A percentile compares a stretch with the other conserved stretches of the same genome.
Conservation (phyloP, 192 early-diverging fungal species). For the Rhizophagus sp. region DNA sequence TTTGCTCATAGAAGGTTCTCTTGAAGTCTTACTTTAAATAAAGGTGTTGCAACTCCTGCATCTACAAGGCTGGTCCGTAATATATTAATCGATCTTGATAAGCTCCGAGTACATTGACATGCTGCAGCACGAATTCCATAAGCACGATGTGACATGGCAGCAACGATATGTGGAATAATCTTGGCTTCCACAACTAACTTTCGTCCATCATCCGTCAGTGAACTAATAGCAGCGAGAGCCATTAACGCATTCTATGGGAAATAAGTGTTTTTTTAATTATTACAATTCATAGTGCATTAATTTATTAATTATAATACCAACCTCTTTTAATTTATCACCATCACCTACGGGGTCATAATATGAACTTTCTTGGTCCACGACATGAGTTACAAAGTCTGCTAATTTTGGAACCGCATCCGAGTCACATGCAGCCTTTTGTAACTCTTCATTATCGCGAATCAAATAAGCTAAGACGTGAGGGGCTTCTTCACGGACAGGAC, state of each 20-base stretch:
- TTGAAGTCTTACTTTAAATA: conserved; percentile 56
- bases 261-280: not conserved
- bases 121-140: conserved; percentile 68
- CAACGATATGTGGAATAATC: conserved; percentile 70
- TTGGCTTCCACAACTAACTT: conserved; percentile 76
- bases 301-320: conserved; percentile 29
- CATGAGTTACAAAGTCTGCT: conserved; percentile 54
- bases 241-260: conserved; percentile 62
- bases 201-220: conserved; percentile 70
- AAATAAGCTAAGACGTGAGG: conserved; percentile 70
- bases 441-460: conserved; percentile 66
- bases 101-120: conserved; percentile 74
- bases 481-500: conserved; percentile 63
- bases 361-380: conserved; percentile 42
- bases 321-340: conserved; percentile 67
- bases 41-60: conserved; percentile 65
- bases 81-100: conserved; percentile 75
- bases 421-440: conserved; percentile 78
- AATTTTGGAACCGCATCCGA: conserved; percentile 69
- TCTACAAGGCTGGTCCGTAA: conserved; percentile 81
- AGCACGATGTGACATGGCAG: conserved; percentile 58
- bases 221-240: conserved; percentile 71
- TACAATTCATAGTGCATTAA: not conserved
- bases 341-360: conserved; percentile 44
- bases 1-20: not conserved